Conservation (phyloP, 805 yeast species). For the Sugiyamaella smithiae region DNA sequence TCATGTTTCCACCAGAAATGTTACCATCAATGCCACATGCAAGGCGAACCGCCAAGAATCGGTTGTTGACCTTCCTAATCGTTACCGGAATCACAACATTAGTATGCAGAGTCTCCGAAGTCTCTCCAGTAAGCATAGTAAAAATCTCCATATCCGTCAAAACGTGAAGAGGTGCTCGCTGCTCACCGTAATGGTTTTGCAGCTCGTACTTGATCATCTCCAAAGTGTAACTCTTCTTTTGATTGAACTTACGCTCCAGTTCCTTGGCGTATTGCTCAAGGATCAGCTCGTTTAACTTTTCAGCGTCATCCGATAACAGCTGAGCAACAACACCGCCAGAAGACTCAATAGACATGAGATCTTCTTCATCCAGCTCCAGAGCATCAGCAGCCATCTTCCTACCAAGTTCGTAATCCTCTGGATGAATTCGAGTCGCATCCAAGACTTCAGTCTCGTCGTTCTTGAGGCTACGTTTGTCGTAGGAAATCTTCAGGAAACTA, state of each 20-base stretch:
- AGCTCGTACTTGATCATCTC: constrained; percentile 85
- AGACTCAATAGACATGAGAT: constrained; percentile 71
- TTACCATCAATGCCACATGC: constrained; percentile 65
- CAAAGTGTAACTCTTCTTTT: constrained; percentile 71
- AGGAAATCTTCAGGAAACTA: constrained; percentile 78
- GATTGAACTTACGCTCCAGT: constrained; percentile 57
- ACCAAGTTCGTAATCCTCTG: constrained; percentile 95
- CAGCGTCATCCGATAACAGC: constrained; percentile 67
- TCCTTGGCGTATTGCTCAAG: constrained; percentile 91
- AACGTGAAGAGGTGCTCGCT: constrained; percentile 66
- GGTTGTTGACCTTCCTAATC: constrained; percentile 56
- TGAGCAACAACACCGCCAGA: constrained; percentile 80
- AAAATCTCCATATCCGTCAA: constrained; percentile 72
- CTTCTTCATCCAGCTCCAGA: constrained; percentile 92
- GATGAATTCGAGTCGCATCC: constrained; percentile 95
- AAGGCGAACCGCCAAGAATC: constrained; percentile 42
- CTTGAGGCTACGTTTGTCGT: constrained; percentile 54
- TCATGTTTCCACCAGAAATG: constrained; percentile 36
- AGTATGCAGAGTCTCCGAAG: constrained; percentile 59
- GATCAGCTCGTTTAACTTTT: constrained; percentile 79
- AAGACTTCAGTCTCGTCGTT: constrained; percentile 63
- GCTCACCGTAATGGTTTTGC: constrained; percentile 82
- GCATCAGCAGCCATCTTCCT: constrained; percentile 98
- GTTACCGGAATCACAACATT: constrained; percentile 77
- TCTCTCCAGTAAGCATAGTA: constrained; percentile 86